Evolutionary conservation across 2,329 filamentous ascomycete species (phyloP).

Genomic region (Leptographium radiaticola): DNA sequence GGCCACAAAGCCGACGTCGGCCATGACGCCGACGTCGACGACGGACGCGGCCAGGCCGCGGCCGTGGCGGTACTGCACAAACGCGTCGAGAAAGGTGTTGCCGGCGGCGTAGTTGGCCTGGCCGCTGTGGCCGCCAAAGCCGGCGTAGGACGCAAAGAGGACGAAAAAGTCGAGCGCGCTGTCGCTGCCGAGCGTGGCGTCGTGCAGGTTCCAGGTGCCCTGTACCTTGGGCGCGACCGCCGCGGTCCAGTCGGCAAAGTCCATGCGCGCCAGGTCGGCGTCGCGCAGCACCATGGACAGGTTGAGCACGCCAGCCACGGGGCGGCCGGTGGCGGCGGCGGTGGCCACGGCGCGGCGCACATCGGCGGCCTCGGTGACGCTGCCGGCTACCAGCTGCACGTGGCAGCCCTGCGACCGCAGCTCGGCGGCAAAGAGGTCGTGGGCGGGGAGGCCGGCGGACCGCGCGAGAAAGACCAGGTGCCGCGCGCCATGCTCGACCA

Average conservation of each 20-base stretch:
- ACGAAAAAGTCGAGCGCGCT: slow-evolving; percentile 30
- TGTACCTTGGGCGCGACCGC: slow-evolving; percentile 33
- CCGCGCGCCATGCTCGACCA: slow-evolving; percentile 33
- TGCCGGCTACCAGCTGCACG: slow-evolving; percentile 20
- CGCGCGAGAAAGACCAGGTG: slow-evolving; percentile 25
- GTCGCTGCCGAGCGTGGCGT: not conserved
- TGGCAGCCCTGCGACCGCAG: too few species aligned
- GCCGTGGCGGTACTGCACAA: slow-evolving; percentile 23
- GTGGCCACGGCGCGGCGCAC: too few species aligned
- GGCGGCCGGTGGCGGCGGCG: too few species aligned
- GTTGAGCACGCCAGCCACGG: slow-evolving; percentile 10
- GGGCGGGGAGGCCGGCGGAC: too few species aligned
- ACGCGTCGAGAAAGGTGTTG: slow-evolving; percentile 26
- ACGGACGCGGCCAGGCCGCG: slow-evolving; percentile 23
- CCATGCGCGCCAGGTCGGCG: slow-evolving; percentile 35
- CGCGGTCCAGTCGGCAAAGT: slow-evolving; percentile 29
- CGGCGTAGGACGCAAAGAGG: slow-evolving; percentile 29
- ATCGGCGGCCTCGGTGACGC: slow-evolving; percentile 9
- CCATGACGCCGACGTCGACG: slow-evolving; percentile 39
- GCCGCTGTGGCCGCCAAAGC: slow-evolving; percentile 14
- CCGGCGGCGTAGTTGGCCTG: slow-evolving; percentile 26
- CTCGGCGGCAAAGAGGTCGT: too few species aligned
- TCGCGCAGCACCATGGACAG: slow-evolving; percentile 32
- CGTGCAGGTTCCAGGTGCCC: slow-evolving; percentile 18
- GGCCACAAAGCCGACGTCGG: slow-evolving; percentile 35